Conservation (phyloP, 2,329 filamentous ascomycete species). For the Verticillium nonalfalfae region DNA sequence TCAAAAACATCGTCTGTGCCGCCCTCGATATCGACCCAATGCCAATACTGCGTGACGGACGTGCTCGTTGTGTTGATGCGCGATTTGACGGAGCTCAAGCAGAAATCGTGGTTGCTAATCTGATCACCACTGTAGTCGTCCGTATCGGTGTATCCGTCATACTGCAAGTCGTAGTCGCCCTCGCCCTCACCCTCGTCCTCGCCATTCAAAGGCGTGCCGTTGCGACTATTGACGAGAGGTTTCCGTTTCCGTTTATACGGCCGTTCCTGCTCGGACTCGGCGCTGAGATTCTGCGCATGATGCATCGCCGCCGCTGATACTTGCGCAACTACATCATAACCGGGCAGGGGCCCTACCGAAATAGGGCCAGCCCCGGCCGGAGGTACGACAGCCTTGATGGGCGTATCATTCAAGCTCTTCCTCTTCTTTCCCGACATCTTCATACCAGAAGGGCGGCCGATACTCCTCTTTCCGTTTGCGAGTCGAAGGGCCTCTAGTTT, state of each 20-base stretch:
- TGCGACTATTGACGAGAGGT: neutral
- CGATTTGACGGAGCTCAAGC: slow-evolving; percentile 46
- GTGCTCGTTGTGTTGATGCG: slow-evolving; percentile 36
- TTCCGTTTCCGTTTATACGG: neutral
- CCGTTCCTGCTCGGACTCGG: neutral
- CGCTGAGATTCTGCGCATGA: neutral
- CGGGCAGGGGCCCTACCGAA: neutral
- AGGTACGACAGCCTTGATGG: neutral
- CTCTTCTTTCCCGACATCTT: slow-evolving; percentile 22
- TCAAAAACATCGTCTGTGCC: slow-evolving; percentile 29
- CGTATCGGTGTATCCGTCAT: slow-evolving; percentile 41
- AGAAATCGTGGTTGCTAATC: slow-evolving; percentile 42
- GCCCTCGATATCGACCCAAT: slow-evolving; percentile 32
- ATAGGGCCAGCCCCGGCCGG: neutral
- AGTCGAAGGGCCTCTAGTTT: slow-evolving; percentile 42
- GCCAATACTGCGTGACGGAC: slow-evolving; percentile 49
- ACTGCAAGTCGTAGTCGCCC: slow-evolving; percentile 31
- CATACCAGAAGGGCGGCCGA: slow-evolving; percentile 47
- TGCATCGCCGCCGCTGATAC: neutral
- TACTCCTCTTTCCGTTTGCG: slow-evolving; percentile 50
- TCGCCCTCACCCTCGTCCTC: neutral
- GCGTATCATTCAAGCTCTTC: slow-evolving; percentile 8
- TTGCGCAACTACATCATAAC: neutral
- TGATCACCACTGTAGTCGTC: slow-evolving; percentile 42
- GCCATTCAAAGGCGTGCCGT: neutral